phyloP scores from a whole-genome alignment of 164 flowering plant species.

The Santalum album region DNA sequence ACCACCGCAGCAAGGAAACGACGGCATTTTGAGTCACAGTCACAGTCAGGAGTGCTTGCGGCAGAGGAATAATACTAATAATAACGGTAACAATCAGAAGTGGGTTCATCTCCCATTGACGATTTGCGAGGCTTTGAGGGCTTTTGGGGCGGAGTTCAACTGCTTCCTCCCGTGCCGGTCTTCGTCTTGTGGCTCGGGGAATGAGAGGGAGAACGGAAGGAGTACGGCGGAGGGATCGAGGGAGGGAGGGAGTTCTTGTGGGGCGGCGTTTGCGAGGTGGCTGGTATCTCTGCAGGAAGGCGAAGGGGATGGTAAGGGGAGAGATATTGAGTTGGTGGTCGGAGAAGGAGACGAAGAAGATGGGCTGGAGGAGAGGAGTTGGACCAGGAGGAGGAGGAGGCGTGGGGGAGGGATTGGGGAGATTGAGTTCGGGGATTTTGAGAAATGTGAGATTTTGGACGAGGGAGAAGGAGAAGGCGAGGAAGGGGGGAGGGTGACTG shows the following conservation, averaged over 20 bases:
- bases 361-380: slow-evolving; percentile 11
- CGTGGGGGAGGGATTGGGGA: slow-evolving; percentile 37
- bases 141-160: slow-evolving; percentile 62
- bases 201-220: slow-evolving; percentile 25
- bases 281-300: slow-evolving; percentile 51
- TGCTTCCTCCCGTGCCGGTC: slow-evolving; percentile 65
- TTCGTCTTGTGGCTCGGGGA: slow-evolving; percentile 25
- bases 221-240: slow-evolving; percentile 19
- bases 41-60: slow-evolving; percentile 22
- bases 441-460: slow-evolving; percentile 15
- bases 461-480: slow-evolving; percentile 24
- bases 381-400: slow-evolving; percentile 5
- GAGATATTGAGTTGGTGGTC: slow-evolving; percentile 48
- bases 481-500: slow-evolving; percentile 35
- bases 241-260: slow-evolving; percentile 10
- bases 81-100: slow-evolving; percentile 47
- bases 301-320: slow-evolving; percentile 35
- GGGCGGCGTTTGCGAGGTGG: slow-evolving; percentile 49
- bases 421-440: slow-evolving; percentile 32
- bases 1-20: slow-evolving; percentile 7
- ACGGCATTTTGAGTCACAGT: slow-evolving; percentile 5
- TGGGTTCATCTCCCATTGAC: slow-evolving; percentile 88
- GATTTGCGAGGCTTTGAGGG: slow-evolving; percentile 71
- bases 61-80: too few relatives aligned
- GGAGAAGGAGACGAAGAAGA: slow-evolving; percentile 16